A percentile compares a stretch with the other conserved stretches of the same genome.
Conservation (phyloP, 202 grass and related monocot species). For the Eragrostis tef region DNA sequence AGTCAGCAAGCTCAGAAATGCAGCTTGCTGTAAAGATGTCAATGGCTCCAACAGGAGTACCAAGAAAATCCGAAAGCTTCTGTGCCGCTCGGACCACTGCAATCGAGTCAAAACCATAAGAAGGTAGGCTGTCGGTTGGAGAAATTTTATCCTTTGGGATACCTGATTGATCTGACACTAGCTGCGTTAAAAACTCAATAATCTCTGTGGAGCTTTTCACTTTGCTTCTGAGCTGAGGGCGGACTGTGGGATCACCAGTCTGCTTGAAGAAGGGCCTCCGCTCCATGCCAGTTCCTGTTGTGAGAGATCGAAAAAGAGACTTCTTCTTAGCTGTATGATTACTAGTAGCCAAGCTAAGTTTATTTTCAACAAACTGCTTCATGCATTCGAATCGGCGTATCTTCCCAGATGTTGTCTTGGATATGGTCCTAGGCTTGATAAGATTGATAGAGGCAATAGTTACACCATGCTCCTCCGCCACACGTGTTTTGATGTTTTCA, state of each 20-base stretch:
- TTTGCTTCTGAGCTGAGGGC: constrained; percentile 38
- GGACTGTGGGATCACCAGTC: constrained; percentile 10
- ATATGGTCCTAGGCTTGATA: constrained; percentile 77
- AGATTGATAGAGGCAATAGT: constrained; percentile 65
- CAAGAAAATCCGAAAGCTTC: constrained; percentile 75
- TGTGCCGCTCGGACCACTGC: constrained; percentile 73
- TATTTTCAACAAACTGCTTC: constrained; percentile 68
- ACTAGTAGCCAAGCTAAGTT: constrained; percentile 52
- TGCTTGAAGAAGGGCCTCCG: constrained; percentile 42
- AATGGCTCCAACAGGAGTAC: constrained; percentile 71
- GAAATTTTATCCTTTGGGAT: constrained; percentile 66
- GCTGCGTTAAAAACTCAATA: constrained; percentile 54
- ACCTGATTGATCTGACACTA: constrained; percentile 66
- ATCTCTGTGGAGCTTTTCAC: constrained; percentile 58
- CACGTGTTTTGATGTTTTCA: constrained; percentile 58
- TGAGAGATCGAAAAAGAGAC: constrained; percentile 65
- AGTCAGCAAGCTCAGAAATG: constrained; percentile 71
- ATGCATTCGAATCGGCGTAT: constrained; percentile 75
- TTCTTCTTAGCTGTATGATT: constrained; percentile 46
- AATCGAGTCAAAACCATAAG: constrained; percentile 74
- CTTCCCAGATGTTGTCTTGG: constrained; percentile 80
- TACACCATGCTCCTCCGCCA: constrained; percentile 76
- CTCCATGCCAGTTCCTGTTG: constrained; percentile 56
- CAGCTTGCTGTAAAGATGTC: constrained; percentile 71
- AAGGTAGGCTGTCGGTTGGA: constrained; percentile 57